A percentile compares a stretch with the other conserved stretches of the same genome.
Conservation (phyloP, 2,329 filamentous ascomycete genomes). For the Cercospora nicotianae region DNA sequence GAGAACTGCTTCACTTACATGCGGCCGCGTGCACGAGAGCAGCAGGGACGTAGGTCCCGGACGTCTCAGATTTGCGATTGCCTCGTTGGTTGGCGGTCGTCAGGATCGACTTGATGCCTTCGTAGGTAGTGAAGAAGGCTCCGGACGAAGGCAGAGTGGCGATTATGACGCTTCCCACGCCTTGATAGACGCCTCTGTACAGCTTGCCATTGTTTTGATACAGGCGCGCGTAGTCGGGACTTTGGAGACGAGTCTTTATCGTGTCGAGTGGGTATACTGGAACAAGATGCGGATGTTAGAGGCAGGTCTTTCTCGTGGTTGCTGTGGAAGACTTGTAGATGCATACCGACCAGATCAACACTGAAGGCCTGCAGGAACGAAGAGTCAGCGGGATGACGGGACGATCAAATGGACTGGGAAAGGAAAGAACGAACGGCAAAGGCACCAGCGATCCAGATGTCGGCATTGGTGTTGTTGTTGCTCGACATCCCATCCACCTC, state of each 20-base stretch:
- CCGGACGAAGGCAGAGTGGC: slow-evolving; percentile 88
- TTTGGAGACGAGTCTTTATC: slow-evolving; percentile 82
- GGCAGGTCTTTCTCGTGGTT: not conserved
- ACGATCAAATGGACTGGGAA: not conserved
- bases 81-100: slow-evolving; percentile 44
- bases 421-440: slow-evolving; percentile 52
- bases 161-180: slow-evolving; percentile 78
- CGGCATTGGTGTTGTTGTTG: slow-evolving; percentile 34
- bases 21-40: slow-evolving; percentile 71
- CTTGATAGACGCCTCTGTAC: slow-evolving; percentile 79
- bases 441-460: slow-evolving; percentile 63
- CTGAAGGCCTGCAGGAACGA: slow-evolving; percentile 61
- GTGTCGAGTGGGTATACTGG: slow-evolving; percentile 82
- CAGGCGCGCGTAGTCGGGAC: slow-evolving; percentile 68
- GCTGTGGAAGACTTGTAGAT: not conserved
- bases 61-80: not conserved
- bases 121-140: slow-evolving; percentile 88
- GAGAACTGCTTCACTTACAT: slow-evolving; percentile 41
- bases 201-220: slow-evolving; percentile 62
- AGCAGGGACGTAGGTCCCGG: slow-evolving; percentile 56
- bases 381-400: not conserved
- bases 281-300: not conserved
- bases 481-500: slow-evolving; percentile 23
- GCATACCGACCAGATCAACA: slow-evolving; percentile 66
- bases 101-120: slow-evolving; percentile 69